Evolutionary conservation across 1,284 basidiomycete genomes (phyloP).

Genomic region (Cryptococcus sp.): DNA sequence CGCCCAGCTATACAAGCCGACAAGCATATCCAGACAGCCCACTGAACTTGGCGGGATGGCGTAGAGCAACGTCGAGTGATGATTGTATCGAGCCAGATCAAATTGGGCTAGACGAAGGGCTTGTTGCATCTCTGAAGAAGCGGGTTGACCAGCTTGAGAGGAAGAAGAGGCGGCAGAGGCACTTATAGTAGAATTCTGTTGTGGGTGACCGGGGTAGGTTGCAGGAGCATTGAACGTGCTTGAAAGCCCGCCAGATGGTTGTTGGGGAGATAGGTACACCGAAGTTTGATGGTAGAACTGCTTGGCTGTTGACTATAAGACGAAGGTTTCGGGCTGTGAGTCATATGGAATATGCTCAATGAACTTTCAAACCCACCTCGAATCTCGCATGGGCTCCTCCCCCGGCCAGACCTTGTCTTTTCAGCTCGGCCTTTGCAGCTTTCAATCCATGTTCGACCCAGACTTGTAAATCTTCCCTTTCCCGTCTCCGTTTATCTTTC

Average conservation of each 20-base stretch:
- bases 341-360: no score
- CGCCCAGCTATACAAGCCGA: slow-evolving; percentile 49
- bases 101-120: slow-evolving; percentile 44
- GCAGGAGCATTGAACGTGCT: neutral
- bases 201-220: slow-evolving; percentile 7
- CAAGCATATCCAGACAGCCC: slow-evolving; percentile 46
- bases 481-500: slow-evolving; percentile 32
- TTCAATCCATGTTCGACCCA: slow-evolving; percentile 40
- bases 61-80: slow-evolving; percentile 50
- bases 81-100: slow-evolving; percentile 46
- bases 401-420: slow-evolving; percentile 45
- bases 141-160: neutral
- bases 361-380: slow-evolving; percentile 42
- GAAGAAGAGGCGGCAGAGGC: slow-evolving; percentile 7
- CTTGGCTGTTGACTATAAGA: slow-evolving; percentile 38
- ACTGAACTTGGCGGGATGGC: slow-evolving; percentile 49
- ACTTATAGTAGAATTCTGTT: slow-evolving; percentile 3
- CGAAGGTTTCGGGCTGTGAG: no score
- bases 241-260: neutral
- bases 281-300: slow-evolving; percentile 48
- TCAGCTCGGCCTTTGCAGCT: slow-evolving; percentile 46
- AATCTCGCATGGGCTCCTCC: slow-evolving; percentile 42
- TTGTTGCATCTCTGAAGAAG: slow-evolving; percentile 38
- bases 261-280: slow-evolving; percentile 48
- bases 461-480: slow-evolving; percentile 41